These are phyloP conservation scores for Podaxis mareebaensis DNA, from an alignment of 768 basidiomycete species.

Conservation along the genomic window DNA sequence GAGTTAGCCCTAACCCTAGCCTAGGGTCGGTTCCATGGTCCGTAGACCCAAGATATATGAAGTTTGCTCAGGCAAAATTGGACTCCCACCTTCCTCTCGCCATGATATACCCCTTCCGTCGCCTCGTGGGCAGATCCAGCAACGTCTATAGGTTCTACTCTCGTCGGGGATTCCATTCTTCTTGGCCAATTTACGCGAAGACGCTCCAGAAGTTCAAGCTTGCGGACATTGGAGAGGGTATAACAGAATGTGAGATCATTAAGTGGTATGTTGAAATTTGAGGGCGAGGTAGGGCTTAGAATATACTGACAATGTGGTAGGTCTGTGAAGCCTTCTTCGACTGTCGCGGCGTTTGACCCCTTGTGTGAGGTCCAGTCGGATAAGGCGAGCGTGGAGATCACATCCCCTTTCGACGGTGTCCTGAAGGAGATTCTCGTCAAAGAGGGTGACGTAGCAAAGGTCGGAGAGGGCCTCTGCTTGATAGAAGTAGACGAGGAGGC, in stretches of 20 bases:
- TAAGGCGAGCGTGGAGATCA: conserved; percentile 91
- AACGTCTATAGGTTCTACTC: conserved; percentile 5
- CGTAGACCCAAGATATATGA: background rate
- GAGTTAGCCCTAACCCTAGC: conserved; percentile 9
- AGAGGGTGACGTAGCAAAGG: conserved; percentile 84
- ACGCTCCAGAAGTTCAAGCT: conserved; percentile 61
- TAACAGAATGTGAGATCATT: conserved; percentile 88
- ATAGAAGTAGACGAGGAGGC: conserved; percentile 78
- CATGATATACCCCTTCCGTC: conserved; percentile 17
- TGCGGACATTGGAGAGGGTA: conserved; percentile 88
- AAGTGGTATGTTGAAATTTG: conserved; percentile 59
- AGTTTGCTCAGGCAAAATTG: background rate
- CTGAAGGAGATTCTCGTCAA: conserved; percentile 71
- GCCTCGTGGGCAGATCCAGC: conserved; percentile 6
- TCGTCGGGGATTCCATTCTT: conserved; percentile 5
- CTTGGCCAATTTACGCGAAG: conserved; percentile 9
- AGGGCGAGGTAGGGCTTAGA: too few species aligned
- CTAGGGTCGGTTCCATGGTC: conserved; percentile 15
- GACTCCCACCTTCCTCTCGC: background rate
- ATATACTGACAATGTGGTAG: conserved; percentile 34
- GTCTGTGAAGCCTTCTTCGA: conserved; percentile 56
- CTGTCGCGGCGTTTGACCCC: conserved; percentile 65
- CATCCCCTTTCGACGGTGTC: conserved; percentile 79
- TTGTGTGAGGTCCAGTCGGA: conserved; percentile 88
- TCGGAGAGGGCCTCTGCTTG: conserved; percentile 73